Conservation (phyloP, 2,329 filamentous ascomycete genomes). For the Lachnellula willkommii region DNA sequence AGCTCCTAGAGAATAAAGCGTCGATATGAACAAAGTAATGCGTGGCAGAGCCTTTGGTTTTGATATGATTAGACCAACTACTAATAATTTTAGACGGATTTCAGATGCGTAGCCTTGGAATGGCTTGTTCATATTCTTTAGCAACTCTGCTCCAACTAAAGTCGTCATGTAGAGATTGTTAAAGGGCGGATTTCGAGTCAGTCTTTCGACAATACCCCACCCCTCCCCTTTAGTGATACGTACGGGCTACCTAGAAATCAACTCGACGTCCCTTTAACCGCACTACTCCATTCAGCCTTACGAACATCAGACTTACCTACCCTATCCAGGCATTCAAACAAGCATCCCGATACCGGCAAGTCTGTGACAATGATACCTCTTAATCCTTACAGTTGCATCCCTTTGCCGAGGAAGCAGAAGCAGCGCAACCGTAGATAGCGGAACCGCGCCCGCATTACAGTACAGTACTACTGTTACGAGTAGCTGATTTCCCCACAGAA, state of each 20-base stretch:
- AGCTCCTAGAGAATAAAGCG: slow-evolving; percentile 30
- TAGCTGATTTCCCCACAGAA: slow-evolving; percentile 12
- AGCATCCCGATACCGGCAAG: not conserved
- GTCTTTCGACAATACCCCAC: too few species aligned
- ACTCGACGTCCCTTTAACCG: too few species aligned
- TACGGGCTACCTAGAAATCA: too few species aligned
- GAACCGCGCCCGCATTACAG: not conserved
- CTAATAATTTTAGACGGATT: too few species aligned
- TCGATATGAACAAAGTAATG: slow-evolving; percentile 14
- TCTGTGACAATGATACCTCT: not conserved
- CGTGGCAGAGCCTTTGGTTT: not conserved
- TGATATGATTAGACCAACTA: not conserved
- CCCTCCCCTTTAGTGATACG: too few species aligned
- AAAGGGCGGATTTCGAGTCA: too few species aligned
- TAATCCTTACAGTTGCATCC: not conserved
- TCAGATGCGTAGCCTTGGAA: too few species aligned
- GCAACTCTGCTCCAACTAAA: too few species aligned
- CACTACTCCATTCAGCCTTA: not conserved
- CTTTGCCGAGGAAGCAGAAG: slow-evolving; percentile 8
- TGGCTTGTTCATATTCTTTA: too few species aligned
- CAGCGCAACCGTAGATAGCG: not conserved
- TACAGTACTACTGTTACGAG: too few species aligned
- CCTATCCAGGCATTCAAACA: not conserved
- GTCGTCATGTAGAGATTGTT: too few species aligned
- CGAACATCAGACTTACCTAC: not conserved